phyloP scores from a whole-genome alignment of 2,329 filamentous ascomycete genomes.

The Neonectria sp. region DNA sequence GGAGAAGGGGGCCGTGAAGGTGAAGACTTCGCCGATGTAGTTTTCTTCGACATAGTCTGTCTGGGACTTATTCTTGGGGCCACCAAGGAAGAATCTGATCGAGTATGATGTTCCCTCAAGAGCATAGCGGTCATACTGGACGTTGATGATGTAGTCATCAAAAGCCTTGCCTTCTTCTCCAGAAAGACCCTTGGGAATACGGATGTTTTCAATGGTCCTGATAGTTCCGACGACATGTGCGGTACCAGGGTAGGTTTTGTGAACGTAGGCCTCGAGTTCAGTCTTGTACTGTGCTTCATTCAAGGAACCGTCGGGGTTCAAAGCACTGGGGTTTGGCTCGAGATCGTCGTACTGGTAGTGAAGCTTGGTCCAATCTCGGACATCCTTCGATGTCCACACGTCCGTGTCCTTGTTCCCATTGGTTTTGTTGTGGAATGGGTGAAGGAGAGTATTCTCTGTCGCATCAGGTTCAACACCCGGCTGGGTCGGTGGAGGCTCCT shows the following conservation, averaged over 20 bases:
- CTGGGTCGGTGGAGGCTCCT: neutral
- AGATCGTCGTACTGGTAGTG: constrained; percentile 19
- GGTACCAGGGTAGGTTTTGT: constrained; percentile 1
- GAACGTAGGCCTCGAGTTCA: neutral
- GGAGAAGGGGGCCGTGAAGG: neutral
- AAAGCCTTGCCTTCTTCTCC: too few relatives aligned
- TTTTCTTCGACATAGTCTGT: neutral
- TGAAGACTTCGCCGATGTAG: constrained; percentile 3
- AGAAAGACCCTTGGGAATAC: neutral
- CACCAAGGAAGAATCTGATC: constrained; percentile 17
- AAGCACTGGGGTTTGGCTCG: too few relatives aligned
- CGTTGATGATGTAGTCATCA: constrained; percentile 21
- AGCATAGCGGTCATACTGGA: constrained; percentile 16
- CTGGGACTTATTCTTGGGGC: neutral
- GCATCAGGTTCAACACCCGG: neutral
- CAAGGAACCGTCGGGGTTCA: neutral
- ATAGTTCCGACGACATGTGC: neutral
- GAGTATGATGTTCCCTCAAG: neutral
- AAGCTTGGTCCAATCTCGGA: constrained; percentile 10
- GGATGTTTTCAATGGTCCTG: too few relatives aligned
- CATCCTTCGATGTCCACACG: constrained; percentile 19
- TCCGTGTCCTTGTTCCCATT: neutral
- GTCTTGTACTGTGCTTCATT: constrained; percentile 3
- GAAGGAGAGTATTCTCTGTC: constrained; percentile 5
- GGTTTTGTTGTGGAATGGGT: constrained; percentile 25